Evolutionary conservation across 2,329 filamentous ascomycete species (phyloP), one percentile per base, ranked within the genome.

Genomic region (Lasiodiplodia sp.): DNA sequence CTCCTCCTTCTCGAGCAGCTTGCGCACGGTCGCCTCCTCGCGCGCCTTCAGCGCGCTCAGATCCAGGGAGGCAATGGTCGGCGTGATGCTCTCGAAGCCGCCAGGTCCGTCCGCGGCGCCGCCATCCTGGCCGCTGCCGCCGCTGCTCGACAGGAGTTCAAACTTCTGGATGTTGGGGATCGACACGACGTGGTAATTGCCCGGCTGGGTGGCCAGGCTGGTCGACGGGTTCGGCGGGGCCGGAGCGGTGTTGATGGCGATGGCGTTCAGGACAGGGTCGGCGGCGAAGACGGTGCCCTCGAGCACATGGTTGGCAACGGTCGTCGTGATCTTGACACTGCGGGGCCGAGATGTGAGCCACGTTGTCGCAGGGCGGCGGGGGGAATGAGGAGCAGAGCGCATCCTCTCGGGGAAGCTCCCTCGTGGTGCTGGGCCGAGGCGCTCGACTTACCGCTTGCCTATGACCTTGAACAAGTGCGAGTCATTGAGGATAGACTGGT

Each of bases 281-380:
- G 86, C 86, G 34, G 87, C 88, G 78, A 88, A 90, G 69, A 91
- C 82, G 21, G 83, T 88, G 73, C 88, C 88, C 77, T 90, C 88
- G 69, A 88, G 79, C 28, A 83, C 85, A 53, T 83, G 82, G 65
- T 84, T 79, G 67, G 60, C 58, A 16, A 65, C 38, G 21, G 67
- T 64, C 51, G 67, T 82, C 83, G 34, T 88, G 71, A 90, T 78
- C 72, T 86, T 87, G 74, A 90, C 82, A 69, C 88, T 89, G 76
- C 47, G 21, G 37, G 25, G 40, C 40, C 5, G 47, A n/a, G 10
- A 53, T 34, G 65, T 58, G 31, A 67, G 65, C 65, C 53, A 57
- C 34, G 55, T 47, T 51, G 65, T 40, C 65, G 53, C 53, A 52
- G 34, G 55, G 65, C 53, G 53, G 23, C 44, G 55, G 53, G 37